These are phyloP conservation scores for Talaromyces proteolyticus DNA, from an alignment of 495 filamentous ascomycete species.

Conservation along the genomic window DNA sequence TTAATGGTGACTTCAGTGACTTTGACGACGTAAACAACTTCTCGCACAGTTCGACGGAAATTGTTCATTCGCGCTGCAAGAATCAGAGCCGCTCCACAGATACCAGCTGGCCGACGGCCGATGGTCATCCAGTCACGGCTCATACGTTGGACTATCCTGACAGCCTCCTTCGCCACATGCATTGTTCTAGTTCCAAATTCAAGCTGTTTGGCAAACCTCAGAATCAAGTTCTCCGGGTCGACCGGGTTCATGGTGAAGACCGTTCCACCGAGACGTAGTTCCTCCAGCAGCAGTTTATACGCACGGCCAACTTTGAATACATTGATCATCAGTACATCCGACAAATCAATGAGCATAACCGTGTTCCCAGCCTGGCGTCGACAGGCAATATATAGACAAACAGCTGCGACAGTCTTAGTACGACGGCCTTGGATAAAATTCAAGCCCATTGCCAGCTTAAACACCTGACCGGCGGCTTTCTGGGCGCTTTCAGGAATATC, in stretches of 20 bases:
- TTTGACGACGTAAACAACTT: constrained; percentile 94
- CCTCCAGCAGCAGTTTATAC: constrained; percentile 70
- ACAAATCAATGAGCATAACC: constrained; percentile 88
- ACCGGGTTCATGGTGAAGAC: constrained; percentile 52
- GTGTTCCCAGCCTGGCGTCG: constrained; percentile 57
- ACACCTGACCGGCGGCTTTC: constrained; percentile 62
- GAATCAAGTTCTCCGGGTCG: constrained; percentile 79
- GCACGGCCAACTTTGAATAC: constrained; percentile 85
- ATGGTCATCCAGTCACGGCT: constrained; percentile 92
- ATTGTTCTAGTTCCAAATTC: constrained; percentile 76
- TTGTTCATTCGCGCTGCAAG: constrained; percentile 97
- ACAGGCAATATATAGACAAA: constrained; percentile 83
- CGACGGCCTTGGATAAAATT: constrained; percentile 89
- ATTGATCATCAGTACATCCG: constrained; percentile 76
- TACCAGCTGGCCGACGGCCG: constrained; percentile 86
- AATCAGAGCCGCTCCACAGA: constrained; percentile 90
- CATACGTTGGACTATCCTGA: constrained; percentile 84
- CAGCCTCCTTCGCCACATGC: constrained; percentile 79
- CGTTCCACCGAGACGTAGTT: constrained; percentile 48
- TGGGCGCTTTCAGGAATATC: constrained; percentile 52
- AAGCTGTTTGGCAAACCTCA: constrained; percentile 79
- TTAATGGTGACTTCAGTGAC: constrained; percentile 87
- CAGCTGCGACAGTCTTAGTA: constrained; percentile 75
- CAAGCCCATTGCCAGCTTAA: constrained; percentile 63
- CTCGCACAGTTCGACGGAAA: constrained; percentile 82